Evolutionary conservation across 164 flowering plant genomes (phyloP).

Genomic region (Kingdonia uniflora): DNA sequence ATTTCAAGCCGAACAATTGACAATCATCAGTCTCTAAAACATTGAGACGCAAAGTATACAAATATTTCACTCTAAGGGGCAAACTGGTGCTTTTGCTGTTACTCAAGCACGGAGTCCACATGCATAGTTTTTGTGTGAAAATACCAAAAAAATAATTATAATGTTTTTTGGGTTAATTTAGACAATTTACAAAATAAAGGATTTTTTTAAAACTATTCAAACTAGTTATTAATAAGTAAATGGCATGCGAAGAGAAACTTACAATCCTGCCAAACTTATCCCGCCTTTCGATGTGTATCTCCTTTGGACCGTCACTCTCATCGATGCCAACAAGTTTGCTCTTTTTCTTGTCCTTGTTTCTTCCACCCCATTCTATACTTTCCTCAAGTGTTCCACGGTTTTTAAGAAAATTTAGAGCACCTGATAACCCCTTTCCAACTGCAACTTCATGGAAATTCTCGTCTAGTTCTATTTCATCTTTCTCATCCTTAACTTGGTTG

Average conservation of each 20-base stretch:
- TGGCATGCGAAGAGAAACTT: conserved; percentile 38
- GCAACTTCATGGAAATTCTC: conserved; percentile 72
- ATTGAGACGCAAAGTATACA: too few relatives aligned
- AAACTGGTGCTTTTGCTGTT: too few relatives aligned
- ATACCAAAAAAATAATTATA: too few relatives aligned
- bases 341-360: conserved; percentile 98
- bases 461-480: conserved; percentile 55
- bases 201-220: too few relatives aligned
- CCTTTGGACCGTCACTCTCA: conserved; percentile 50
- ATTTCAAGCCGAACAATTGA: too few relatives aligned
- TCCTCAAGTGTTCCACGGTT: conserved; percentile 95
- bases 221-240: background rate
- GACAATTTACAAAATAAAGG: too few relatives aligned
- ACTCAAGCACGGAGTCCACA: too few relatives aligned
- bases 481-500: conserved; percentile 23
- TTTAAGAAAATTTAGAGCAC: conserved; percentile 70
- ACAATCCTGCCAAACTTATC: conserved; percentile 95
- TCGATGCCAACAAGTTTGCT: conserved; percentile 89
- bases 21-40: too few relatives aligned
- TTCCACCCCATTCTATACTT: conserved; percentile 89
- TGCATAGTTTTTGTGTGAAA: too few relatives aligned
- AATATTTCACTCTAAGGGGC: too few relatives aligned
- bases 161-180: too few relatives aligned
- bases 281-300: conserved; percentile 70
- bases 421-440: conserved; percentile 86